phyloP scores from a whole-genome alignment of 2,329 filamentous ascomycete species.

The Ascochyta koolunga region DNA sequence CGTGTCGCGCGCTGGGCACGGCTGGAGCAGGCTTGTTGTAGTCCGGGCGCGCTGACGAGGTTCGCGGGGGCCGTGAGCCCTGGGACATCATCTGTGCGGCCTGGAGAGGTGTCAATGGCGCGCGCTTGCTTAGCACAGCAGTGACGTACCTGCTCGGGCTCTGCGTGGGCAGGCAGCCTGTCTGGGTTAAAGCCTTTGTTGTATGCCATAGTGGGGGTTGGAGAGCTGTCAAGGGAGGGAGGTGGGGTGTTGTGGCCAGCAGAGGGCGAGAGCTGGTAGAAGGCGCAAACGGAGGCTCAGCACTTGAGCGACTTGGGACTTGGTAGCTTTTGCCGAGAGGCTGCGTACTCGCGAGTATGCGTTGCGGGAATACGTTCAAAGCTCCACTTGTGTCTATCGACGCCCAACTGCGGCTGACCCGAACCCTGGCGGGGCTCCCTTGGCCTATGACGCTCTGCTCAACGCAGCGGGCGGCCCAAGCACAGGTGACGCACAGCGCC shows the following conservation, averaged over 20 bases:
- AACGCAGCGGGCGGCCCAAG: neutral
- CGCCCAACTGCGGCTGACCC: slow-evolving; percentile 36
- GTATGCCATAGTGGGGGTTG: slow-evolving; percentile 75
- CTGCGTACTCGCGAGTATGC: slow-evolving; percentile 5
- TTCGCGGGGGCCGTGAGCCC: slow-evolving; percentile 41
- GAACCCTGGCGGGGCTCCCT: slow-evolving; percentile 28
- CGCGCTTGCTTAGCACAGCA: neutral
- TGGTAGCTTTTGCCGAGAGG: slow-evolving; percentile 1
- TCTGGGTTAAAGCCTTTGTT: slow-evolving; percentile 93
- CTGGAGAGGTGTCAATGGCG: slow-evolving; percentile 26
- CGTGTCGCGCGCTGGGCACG: slow-evolving; percentile 36
- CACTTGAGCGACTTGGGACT: neutral
- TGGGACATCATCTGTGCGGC: slow-evolving; percentile 51
- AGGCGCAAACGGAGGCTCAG: slow-evolving; percentile 10
- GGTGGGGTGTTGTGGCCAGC: slow-evolving; percentile 3
- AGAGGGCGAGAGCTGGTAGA: slow-evolving; percentile 7
- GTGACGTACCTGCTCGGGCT: slow-evolving; percentile 70
- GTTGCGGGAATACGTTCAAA: slow-evolving; percentile 1
- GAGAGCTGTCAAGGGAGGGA: neutral
- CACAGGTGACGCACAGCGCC: slow-evolving; percentile 10
- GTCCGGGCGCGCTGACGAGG: slow-evolving; percentile 46
- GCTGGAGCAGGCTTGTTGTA: slow-evolving; percentile 53
- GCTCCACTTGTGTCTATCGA: slow-evolving; percentile 31
- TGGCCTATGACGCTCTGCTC: slow-evolving; percentile 33
- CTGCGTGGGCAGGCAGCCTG: slow-evolving; percentile 87